phyloP scores from a whole-genome alignment of 352 stramenopile species.

The Elongisporangium prolatum region DNA sequence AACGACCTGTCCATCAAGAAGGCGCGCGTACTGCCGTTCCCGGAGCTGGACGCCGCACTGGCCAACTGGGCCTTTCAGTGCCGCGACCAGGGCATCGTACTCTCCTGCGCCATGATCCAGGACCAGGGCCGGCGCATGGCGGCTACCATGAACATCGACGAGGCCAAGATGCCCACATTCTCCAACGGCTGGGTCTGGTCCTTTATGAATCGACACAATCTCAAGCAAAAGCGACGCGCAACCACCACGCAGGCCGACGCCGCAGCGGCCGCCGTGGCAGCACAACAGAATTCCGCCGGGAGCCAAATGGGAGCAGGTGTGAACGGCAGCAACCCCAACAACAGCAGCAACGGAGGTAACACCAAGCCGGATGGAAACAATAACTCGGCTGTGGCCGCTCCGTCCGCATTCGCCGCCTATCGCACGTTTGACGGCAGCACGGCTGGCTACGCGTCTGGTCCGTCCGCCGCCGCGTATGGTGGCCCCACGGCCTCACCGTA shows the following conservation, averaged over 20 bases:
- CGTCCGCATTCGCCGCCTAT: background rate
- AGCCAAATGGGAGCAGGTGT: background rate
- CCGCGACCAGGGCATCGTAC: slow-evolving; percentile 15
- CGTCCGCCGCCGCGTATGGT: background rate
- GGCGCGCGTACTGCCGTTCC: slow-evolving; percentile 38
- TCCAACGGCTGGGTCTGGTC: slow-evolving; percentile 61
- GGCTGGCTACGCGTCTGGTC: background rate
- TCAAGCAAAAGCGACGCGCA: slow-evolving; percentile 10
- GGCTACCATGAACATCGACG: slow-evolving; percentile 28
- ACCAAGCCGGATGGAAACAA: background rate
- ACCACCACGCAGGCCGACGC: background rate
- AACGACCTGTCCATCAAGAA: slow-evolving; percentile 41
- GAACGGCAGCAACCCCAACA: background rate
- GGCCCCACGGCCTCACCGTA: background rate
- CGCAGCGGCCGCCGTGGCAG: background rate
- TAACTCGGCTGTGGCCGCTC: background rate
- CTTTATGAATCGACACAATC: slow-evolving; percentile 52
- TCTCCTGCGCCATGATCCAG: slow-evolving; percentile 31
- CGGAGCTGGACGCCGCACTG: slow-evolving; percentile 42
- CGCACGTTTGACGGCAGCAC: background rate
- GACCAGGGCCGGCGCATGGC: slow-evolving; percentile 29
- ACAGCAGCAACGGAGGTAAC: background rate
- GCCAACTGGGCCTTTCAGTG: slow-evolving; percentile 37
- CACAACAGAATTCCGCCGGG: background rate
- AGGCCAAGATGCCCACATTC: slow-evolving; percentile 29